Percentiles rank a stretch among this genome's conserved stretches.
Conservation (phyloP, 305 asterid species). For the Fraxinus dipetala region DNA sequence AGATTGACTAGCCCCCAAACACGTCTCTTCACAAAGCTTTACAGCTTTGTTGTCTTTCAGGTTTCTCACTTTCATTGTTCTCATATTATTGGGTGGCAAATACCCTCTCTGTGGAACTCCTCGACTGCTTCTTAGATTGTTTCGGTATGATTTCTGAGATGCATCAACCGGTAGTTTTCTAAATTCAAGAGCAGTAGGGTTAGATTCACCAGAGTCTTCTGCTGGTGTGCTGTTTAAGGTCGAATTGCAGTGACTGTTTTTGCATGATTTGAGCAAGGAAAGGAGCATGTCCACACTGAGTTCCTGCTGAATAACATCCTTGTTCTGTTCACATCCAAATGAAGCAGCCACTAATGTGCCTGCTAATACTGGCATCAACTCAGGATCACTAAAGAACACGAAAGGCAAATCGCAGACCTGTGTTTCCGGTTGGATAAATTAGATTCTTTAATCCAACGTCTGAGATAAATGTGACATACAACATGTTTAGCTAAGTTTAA, state of each 20-base stretch:
- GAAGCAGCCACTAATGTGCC: conserved; percentile 84
- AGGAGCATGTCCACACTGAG: conserved; percentile 97
- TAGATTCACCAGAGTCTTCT: conserved; percentile 45
- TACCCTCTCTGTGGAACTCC: conserved; percentile 46
- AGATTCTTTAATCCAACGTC: conserved; percentile 20
- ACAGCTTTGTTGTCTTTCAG: conserved; percentile 53
- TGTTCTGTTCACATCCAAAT: conserved; percentile 90
- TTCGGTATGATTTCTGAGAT: conserved; percentile 44
- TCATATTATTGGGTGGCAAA: conserved; percentile 27
- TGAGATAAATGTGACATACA: neutral
- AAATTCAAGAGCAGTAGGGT: conserved; percentile 40
- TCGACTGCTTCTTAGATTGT: conserved; percentile 41
- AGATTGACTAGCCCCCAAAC: conserved; percentile 37
- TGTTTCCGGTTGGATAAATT: conserved; percentile 24
- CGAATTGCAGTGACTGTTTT: conserved; percentile 36
- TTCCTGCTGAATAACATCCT: conserved; percentile 89
- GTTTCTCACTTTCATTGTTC: conserved; percentile 47
- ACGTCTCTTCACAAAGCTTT: conserved; percentile 58
- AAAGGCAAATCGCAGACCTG: conserved; percentile 98
- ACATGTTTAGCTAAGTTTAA: neutral
- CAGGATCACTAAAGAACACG: conserved; percentile 90
- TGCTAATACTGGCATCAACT: conserved; percentile 82
- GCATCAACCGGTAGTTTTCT: conserved; percentile 49
- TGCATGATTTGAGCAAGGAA: conserved; percentile 74
- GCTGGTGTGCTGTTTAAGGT: conserved; percentile 26